A percentile compares a stretch with the other conserved stretches of the same genome.
phyloP scores from a whole-genome alignment of 1,139 yeast genomes.

The Kodamaea anthophila region DNA sequence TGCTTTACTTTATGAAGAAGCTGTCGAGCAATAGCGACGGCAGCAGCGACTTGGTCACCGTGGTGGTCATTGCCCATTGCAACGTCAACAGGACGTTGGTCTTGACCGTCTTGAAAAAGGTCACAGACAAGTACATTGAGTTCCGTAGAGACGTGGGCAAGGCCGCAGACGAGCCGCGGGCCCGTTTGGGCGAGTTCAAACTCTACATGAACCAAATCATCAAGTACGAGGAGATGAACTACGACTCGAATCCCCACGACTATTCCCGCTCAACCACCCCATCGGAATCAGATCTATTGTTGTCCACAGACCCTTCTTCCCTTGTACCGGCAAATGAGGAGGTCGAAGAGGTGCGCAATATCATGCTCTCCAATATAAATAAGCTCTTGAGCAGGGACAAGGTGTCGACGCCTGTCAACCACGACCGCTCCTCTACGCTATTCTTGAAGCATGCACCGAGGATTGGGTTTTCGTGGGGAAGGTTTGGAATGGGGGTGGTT shows the following conservation, averaged over 20 bases:
- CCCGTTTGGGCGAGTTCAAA: slow-evolving; percentile 44
- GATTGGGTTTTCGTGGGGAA: too few relatives aligned
- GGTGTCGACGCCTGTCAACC: slow-evolving; percentile 67
- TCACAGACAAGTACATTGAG: slow-evolving; percentile 44
- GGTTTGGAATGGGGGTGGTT: too few relatives aligned
- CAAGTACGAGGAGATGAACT: slow-evolving; percentile 42
- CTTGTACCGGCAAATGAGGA: slow-evolving; percentile 42
- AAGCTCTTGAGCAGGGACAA: slow-evolving; percentile 71
- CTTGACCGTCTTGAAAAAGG: slow-evolving; percentile 41
- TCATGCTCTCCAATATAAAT: slow-evolving; percentile 67
- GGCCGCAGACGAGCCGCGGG: slow-evolving; percentile 4
- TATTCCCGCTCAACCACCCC: slow-evolving; percentile 12
- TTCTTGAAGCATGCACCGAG: too few relatives aligned
- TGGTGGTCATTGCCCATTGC: slow-evolving; percentile 40
- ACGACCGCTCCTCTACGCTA: slow-evolving; percentile 62
- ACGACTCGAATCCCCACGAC: slow-evolving; percentile 29
- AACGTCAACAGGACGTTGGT: slow-evolving; percentile 41
- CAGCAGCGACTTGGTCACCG: slow-evolving; percentile 45
- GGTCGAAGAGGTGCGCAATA: slow-evolving; percentile 46
- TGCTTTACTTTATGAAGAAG: slow-evolving; percentile 47
- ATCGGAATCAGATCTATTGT: slow-evolving; percentile 11
- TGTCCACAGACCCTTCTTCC: slow-evolving; percentile 25
- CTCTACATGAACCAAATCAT: slow-evolving; percentile 48
- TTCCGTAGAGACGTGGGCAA: slow-evolving; percentile 24
- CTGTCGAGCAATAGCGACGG: slow-evolving; percentile 36